A percentile compares a stretch with the other conserved stretches of the same genome.
These are phyloP conservation scores for Setomelanomma holmii DNA, from an alignment of 2,329 filamentous ascomycete genomes.

Conservation along the genomic window DNA sequence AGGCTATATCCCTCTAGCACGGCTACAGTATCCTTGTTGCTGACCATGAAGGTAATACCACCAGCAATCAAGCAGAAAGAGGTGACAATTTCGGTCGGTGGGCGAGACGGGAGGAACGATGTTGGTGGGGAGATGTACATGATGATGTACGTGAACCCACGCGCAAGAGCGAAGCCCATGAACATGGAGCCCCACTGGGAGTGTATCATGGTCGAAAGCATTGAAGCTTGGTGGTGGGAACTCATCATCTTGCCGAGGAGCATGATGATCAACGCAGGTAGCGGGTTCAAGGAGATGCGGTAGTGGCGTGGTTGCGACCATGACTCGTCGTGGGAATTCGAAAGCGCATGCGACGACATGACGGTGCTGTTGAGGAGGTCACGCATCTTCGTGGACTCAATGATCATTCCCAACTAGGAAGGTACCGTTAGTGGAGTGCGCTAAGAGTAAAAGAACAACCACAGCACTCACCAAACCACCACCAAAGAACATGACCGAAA, in stretches of 20 bases:
- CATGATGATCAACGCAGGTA: slow-evolving; percentile 86
- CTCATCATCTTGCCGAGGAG: slow-evolving; percentile 94
- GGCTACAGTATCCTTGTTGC: slow-evolving; percentile 76
- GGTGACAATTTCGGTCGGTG: slow-evolving; percentile 87
- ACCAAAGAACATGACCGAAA: slow-evolving; percentile 91
- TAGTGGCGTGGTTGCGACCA: slow-evolving; percentile 72
- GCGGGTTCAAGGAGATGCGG: slow-evolving; percentile 80
- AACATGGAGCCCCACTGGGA: slow-evolving; percentile 91
- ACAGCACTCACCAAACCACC: slow-evolving; percentile 76
- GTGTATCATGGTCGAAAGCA: slow-evolving; percentile 91
- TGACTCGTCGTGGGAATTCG: slow-evolving; percentile 48
- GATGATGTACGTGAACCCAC: slow-evolving; percentile 79
- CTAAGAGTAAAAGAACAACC: slow-evolving; percentile 7
- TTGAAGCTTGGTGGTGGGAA: slow-evolving; percentile 82
- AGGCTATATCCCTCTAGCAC: slow-evolving; percentile 79
- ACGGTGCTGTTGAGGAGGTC: slow-evolving; percentile 66
- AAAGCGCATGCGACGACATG: slow-evolving; percentile 42
- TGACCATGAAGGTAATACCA: slow-evolving; percentile 91
- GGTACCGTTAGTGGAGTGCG: slow-evolving; percentile 29
- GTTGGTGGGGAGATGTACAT: slow-evolving; percentile 81
- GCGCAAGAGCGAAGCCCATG: slow-evolving; percentile 78
- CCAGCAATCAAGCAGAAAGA: slow-evolving; percentile 88
- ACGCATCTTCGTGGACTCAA: slow-evolving; percentile 73
- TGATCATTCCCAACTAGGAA: slow-evolving; percentile 74
- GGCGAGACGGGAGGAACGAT: slow-evolving; percentile 80